These are phyloP conservation scores for Phellopilus nigrolimitatus DNA, from an alignment of 1,284 basidiomycete species.

Conservation along the genomic window DNA sequence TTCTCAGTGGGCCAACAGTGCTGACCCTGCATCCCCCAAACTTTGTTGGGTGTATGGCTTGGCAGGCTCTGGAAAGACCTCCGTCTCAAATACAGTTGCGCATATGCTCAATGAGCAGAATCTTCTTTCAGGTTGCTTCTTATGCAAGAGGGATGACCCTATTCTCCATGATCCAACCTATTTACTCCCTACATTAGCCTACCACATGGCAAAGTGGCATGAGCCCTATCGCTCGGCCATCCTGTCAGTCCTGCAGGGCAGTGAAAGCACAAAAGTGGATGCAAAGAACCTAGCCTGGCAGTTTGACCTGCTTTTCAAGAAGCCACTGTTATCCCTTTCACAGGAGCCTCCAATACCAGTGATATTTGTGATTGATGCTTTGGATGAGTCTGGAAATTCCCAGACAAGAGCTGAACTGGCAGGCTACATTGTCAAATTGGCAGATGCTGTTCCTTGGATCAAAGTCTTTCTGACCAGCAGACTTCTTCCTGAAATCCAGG, in stretches of 20 bases:
- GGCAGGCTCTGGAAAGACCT: constrained; percentile 16
- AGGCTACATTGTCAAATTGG: not conserved
- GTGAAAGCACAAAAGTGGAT: constrained; percentile 4
- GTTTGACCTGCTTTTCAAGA: constrained; percentile 4
- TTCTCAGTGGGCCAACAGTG: not conserved
- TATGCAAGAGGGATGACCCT: constrained; percentile 11
- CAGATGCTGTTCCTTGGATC: constrained; percentile 3
- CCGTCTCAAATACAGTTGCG: constrained; percentile 7
- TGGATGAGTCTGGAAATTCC: constrained; percentile 14
- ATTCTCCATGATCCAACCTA: not conserved
- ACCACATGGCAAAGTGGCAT: constrained; percentile 3
- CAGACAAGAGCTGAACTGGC: not conserved
- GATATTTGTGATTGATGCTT: constrained; percentile 16
- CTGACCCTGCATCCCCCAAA: not conserved
- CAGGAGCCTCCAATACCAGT: not conserved
- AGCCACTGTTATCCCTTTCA: not conserved
- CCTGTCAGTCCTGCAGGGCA: not conserved
- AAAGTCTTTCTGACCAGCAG: constrained; percentile 15
- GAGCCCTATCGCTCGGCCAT: not conserved
- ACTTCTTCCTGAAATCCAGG: not conserved
- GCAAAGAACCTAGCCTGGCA: constrained; percentile 2
- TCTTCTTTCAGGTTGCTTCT: constrained; percentile 7
- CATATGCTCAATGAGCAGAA: not conserved
- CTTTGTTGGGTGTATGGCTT: constrained; percentile 3
- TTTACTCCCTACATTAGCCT: constrained; percentile 7